Evolutionary conservation across 805 yeast species (phyloP).

Genomic region (Kuraishia cidri): DNA sequence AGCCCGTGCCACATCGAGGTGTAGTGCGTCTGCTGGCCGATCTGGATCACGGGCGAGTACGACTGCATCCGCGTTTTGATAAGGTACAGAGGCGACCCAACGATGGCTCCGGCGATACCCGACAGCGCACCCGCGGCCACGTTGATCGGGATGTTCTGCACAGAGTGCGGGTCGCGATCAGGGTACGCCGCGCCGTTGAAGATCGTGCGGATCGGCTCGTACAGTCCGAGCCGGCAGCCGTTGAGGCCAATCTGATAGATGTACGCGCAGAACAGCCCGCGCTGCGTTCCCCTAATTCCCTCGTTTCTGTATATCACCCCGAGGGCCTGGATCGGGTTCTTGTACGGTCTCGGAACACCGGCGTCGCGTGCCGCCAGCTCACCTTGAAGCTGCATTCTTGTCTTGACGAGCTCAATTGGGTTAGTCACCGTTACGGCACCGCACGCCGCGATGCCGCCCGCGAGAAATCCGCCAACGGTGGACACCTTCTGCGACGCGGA

Average conservation of each 20-base stretch:
- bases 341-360: slow-evolving; percentile 47
- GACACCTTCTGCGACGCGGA: slow-evolving; percentile 52
- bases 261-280: slow-evolving; percentile 86
- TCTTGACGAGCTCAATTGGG: slow-evolving; percentile 91
- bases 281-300: slow-evolving; percentile 82
- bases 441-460: slow-evolving; percentile 94
- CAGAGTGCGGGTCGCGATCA: slow-evolving; percentile 32
- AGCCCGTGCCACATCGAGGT: slow-evolving; percentile 63
- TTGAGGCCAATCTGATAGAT: slow-evolving; percentile 84
- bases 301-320: slow-evolving; percentile 65
- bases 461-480: slow-evolving; percentile 72
- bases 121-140: slow-evolving; percentile 74
- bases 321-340: slow-evolving; percentile 81
- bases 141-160: slow-evolving; percentile 50
- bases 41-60: slow-evolving; percentile 51
- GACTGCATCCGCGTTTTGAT: slow-evolving; percentile 97
- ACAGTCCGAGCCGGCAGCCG: slow-evolving; percentile 90
- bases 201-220: slow-evolving; percentile 73
- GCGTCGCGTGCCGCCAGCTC: slow-evolving; percentile 55
- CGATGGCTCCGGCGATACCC: slow-evolving; percentile 82
- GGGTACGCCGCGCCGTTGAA: slow-evolving; percentile 51
- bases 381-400: slow-evolving; percentile 95
- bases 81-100: slow-evolving; percentile 88
- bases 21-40: slow-evolving; percentile 93
- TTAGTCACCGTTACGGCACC: slow-evolving; percentile 96